A percentile compares a stretch with the other conserved stretches of the same genome.
phyloP scores from a whole-genome alignment of 345 rosid genomes.

The Citrus medica region DNA sequence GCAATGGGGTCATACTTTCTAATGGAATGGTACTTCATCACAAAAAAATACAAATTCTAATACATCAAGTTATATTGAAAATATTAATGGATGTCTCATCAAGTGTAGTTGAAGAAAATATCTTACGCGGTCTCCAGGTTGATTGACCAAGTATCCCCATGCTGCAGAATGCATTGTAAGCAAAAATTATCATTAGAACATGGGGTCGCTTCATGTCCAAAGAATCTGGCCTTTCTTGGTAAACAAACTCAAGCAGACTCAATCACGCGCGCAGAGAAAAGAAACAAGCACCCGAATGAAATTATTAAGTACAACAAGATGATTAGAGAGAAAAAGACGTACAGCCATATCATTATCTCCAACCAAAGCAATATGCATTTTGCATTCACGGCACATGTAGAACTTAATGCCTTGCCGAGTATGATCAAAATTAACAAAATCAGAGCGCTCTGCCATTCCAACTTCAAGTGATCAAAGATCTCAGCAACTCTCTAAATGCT shows the following conservation, averaged over 20 bases:
- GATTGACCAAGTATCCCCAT: neutral
- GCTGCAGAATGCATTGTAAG: neutral
- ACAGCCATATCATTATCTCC: neutral
- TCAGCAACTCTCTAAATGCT: neutral
- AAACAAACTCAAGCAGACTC: neutral
- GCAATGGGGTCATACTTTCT: no score
- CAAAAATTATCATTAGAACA: neutral
- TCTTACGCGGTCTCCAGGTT: neutral
- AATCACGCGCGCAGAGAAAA: neutral
- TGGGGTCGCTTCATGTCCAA: neutral
- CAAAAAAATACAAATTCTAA: neutral
- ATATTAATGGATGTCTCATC: neutral
- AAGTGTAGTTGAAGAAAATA: neutral
- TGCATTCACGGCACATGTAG: neutral
- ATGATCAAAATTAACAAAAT: neutral
- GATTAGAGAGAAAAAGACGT: neutral
- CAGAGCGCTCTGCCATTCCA: neutral
- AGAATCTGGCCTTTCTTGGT: neutral
- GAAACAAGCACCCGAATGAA: neutral
- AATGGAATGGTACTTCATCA: no score
- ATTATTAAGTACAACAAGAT: neutral
- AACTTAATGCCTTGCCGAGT: neutral
- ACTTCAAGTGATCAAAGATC: neutral
- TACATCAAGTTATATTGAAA: neutral
- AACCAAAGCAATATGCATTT: neutral